These are phyloP conservation scores for Dendrobium huoshanense DNA, from an alignment of 106 monocot genomes.

Conservation along the genomic window DNA sequence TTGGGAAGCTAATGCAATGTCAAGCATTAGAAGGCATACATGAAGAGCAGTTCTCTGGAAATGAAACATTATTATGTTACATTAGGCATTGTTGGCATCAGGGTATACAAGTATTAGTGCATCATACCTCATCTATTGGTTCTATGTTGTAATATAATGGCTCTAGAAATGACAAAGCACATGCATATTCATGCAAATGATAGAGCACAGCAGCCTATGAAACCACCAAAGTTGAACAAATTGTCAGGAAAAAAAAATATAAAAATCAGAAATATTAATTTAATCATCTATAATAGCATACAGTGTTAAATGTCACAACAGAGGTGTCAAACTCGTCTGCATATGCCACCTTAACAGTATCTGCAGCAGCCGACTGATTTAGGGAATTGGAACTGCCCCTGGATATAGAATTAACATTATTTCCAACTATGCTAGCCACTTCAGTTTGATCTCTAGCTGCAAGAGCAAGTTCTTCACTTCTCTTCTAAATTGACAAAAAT, in stretches of 20 bases:
- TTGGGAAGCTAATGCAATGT: slow-evolving; percentile 61
- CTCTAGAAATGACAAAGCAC: slow-evolving; percentile 53
- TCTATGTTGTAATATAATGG: slow-evolving; percentile 70
- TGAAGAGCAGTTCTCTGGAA: slow-evolving; percentile 72
- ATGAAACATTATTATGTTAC: slow-evolving; percentile 8
- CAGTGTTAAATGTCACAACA: slow-evolving; percentile 60
- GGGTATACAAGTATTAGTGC: not conserved
- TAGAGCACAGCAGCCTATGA: slow-evolving; percentile 74
- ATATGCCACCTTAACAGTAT: slow-evolving; percentile 26
- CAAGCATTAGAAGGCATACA: slow-evolving; percentile 83
- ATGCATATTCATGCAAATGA: slow-evolving; percentile 66
- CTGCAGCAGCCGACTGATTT: slow-evolving; percentile 41
- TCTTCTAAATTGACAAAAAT: slow-evolving; percentile 30
- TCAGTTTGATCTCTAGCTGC: slow-evolving; percentile 52
- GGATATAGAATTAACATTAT: slow-evolving; percentile 29
- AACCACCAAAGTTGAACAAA: slow-evolving; percentile 4
- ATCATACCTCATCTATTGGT: slow-evolving; percentile 81
- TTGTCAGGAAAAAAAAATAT: not conserved
- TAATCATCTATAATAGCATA: slow-evolving; percentile 25
- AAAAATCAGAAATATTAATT: not conserved
- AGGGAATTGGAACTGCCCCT: slow-evolving; percentile 34
- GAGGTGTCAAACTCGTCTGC: slow-evolving; percentile 58
- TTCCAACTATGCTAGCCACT: slow-evolving; percentile 23
- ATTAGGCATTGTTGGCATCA: not conserved
- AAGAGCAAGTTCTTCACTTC: slow-evolving; percentile 60